Evolutionary conservation across 495 filamentous ascomycete genomes (phyloP), one percentile per base, ranked within the genome.

Genomic region (Penicillium alfredii): DNA sequence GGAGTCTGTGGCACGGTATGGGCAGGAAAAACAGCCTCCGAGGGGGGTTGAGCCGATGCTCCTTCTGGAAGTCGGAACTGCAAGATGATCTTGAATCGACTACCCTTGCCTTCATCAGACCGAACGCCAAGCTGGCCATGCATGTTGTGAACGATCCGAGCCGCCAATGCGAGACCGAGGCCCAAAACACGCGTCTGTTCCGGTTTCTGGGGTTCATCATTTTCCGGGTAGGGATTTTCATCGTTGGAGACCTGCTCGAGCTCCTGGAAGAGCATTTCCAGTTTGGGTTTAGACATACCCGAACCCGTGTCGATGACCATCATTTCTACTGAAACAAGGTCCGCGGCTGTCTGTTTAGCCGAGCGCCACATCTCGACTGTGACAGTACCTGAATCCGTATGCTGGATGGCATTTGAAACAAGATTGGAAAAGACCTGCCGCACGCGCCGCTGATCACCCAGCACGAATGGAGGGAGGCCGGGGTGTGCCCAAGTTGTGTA

Each of bases 111-210:
- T 54, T 81, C 73, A 53, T 89, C 85, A 0, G 88, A 92, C 46
- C 88, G 89, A 4, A 95, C 64, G 19, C 82, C 73, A 12, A 95
- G 56, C 42, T 93, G 88, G 0, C 88, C 88, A 40, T 90, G 79
- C 81, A 90, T 87, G 46, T 84, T 93, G 14, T 77, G 74, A 12
- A 94, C 65, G 29, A 83, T 84, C 15, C 86, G 72, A 30, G 88
- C 82, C 5, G 93, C 86, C 8, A 89, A 65, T 3, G 88, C 88
- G 10, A 95, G 70, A 1, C 87, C 88, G 4, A 94, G 68, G 0
- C 88, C 88, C 2, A 95, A 55, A 3, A 78, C 72, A 42, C 47
- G 45, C 44, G 55, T 72, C 12, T 44, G 29, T 1, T 30, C 11
- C 8, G 15, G 12, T 6, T 38, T 44, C 1, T 30, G 1, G 7